phyloP scores from a whole-genome alignment of 352 stramenopile genomes.

The Phytopythium vexans region DNA sequence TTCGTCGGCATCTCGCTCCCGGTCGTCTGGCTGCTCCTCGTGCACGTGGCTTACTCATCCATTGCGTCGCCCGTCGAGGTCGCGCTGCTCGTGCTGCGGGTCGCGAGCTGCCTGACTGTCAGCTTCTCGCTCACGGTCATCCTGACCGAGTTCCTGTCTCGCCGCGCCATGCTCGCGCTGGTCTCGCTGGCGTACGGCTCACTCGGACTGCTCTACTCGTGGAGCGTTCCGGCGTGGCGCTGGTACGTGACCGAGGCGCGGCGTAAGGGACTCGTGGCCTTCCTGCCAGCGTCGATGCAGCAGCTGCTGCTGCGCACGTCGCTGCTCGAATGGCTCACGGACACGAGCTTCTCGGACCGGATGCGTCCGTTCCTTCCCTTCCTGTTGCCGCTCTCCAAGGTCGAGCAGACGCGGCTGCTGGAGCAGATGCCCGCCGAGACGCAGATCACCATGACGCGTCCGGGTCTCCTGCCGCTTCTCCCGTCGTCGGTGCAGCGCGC shows the following conservation, averaged over 20 bases:
- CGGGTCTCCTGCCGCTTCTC: constrained; percentile 60
- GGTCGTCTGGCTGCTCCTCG: constrained; percentile 56
- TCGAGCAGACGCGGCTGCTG: constrained; percentile 67
- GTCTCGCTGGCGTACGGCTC: constrained; percentile 63
- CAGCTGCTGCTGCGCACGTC: constrained; percentile 68
- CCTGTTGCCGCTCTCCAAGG: constrained; percentile 59
- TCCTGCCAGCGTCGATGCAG: constrained; percentile 56
- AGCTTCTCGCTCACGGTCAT: constrained; percentile 71
- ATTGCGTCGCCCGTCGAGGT: constrained; percentile 44
- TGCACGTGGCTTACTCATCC: constrained; percentile 65
- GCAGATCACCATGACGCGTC: constrained; percentile 70
- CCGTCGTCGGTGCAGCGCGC: constrained; percentile 51
- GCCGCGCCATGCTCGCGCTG: constrained; percentile 66
- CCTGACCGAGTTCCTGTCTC: constrained; percentile 72
- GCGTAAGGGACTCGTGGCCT: constrained; percentile 51
- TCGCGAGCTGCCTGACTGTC: constrained; percentile 62
- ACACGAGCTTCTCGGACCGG: constrained; percentile 68
- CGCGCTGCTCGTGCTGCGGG: constrained; percentile 50
- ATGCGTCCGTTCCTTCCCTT: constrained; percentile 74
- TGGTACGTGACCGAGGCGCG: constrained; percentile 71
- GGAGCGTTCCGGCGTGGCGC: constrained; percentile 70
- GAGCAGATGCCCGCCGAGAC: constrained; percentile 64
- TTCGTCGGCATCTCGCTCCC: constrained; percentile 61
- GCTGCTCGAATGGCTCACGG: constrained; percentile 80
- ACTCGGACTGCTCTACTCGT: constrained; percentile 70